These are phyloP conservation scores for Prunus davidiana DNA, from an alignment of 306 rosid species.

Conservation along the genomic window DNA sequence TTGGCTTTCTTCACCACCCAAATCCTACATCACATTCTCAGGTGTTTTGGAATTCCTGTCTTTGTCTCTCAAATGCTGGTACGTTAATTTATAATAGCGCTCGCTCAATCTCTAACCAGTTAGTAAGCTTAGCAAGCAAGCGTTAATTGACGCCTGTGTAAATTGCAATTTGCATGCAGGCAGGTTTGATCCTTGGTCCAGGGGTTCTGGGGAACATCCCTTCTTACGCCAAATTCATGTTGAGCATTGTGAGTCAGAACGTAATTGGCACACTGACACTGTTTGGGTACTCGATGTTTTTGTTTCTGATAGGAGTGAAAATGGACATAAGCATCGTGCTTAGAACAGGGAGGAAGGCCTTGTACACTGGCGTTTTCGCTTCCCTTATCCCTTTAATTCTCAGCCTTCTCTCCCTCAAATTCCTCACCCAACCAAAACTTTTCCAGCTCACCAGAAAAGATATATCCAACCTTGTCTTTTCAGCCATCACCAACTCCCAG, in stretches of 20 bases:
- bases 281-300: constrained; percentile 3
- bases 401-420: background rate
- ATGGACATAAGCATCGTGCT: background rate
- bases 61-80: constrained; percentile 14
- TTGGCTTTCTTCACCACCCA: constrained; percentile 1
- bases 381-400: background rate
- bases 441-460: no score
- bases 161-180: background rate
- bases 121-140: no score
- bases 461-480: background rate
- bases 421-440: background rate
- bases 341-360: background rate
- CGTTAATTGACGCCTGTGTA: no score
- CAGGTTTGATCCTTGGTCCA: constrained; percentile 5
- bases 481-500: background rate
- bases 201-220: background rate
- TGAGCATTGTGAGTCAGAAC: background rate
- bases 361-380: constrained; percentile 3
- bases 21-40: background rate
- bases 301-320: constrained; percentile 7
- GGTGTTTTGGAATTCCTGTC: background rate
- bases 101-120: no score
- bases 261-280: background rate
- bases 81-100: background rate
- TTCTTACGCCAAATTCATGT: background rate